Base-by-base conservation (phyloP, 441 rosid species). In the Melastoma candidum region DNA sequence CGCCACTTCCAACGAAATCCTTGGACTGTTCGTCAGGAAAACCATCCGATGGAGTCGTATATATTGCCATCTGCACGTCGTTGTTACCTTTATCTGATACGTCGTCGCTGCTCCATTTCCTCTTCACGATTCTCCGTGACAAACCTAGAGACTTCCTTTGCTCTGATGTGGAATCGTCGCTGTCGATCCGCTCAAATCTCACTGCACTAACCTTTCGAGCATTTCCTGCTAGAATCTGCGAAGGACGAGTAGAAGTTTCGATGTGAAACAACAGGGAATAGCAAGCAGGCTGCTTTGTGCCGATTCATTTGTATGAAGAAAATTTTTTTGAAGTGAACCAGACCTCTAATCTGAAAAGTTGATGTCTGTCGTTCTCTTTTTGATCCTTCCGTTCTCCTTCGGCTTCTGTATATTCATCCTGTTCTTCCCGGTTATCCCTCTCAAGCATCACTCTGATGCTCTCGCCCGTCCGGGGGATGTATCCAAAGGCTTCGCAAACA, bases 381-480 rank as follows among this genome's bases (percentile, higher is more conserved):
- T 58, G 70, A 53, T 81, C 93, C 66, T 80, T 84, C 57, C 68
- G 72, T 54, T 90, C 94, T 46, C 93, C 70, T 74, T 77, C 82
- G 72, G 64, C 72, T 68, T 87, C 92, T 22, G 66, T 54, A 44
- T 66, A 65, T 27, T 76, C 77, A 49, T 79, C 80, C 48, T 74
- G 72, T 49, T 88, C 95, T 67, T 93, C 96, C 69, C 76, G 68
- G 63, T 68, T 77, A 66, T 78, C 96, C 80, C 80, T 90, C 68
- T 87, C 90, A 39, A 94, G 80, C 46, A 80, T 83, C 58, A 90
- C 83, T 54, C 75, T 84, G 59, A 94, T 66, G 58, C 80, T 83
- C 75, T 94, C 99, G 26, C 99, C 96, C 24, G 96, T 94, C 81
- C 89, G 77, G 44, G 97, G 99, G 60, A 94, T 94, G 61, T 87